Base-by-base conservation (phyloP, 257 asterid genomes). In the Pogostemon cablin region DNA sequence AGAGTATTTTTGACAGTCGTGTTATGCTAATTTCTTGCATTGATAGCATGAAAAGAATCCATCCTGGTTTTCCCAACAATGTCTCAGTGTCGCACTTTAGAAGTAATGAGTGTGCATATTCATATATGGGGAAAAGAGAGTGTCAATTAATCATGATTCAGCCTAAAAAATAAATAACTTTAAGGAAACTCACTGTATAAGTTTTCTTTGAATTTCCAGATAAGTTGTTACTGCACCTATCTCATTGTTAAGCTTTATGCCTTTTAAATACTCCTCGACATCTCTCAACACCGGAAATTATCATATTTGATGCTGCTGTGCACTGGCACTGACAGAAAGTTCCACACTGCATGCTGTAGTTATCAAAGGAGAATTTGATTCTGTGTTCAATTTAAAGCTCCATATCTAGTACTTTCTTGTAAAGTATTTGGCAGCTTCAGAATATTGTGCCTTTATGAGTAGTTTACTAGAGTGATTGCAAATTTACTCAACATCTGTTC, bases 241-340 rank as follows among this genome's bases (percentile, higher is more conserved):
- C 40, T 61, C 68, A 52, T 72, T 49, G 37, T 2, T 15, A 42
- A n/a, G 49, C n/a, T 48, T 69, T 55, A 68, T 62, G 46, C 55
- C 32, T n/a, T 62, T 47, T 6, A 67, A 7, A 25, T 35, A 39
- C 49, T 17, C 72, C 5, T 53, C 15, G 11, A 3, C 48, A 39
- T 60, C 37, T 48, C 17, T 43, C 53, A 5, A 7, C 12, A 39
- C 38, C 7, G 56, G 57, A n/a, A 12, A 41, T 44, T 9, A 54
- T 25, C 65, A 25, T 53, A 41, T 41, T 6, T 68, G 62, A 34
- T 8, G 17, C 52, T 61, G 52, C 34, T 61, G 32, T 38, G 40
- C 53, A 17, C 4, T 15, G 32, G 1, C 32, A 25, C 32, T 25
- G 9, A 38, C 35, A 52, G 2, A 46, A 52, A 62, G 5, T 15